phyloP scores from a whole-genome alignment of 73 alveolate species.

The Stentor roeselii region DNA sequence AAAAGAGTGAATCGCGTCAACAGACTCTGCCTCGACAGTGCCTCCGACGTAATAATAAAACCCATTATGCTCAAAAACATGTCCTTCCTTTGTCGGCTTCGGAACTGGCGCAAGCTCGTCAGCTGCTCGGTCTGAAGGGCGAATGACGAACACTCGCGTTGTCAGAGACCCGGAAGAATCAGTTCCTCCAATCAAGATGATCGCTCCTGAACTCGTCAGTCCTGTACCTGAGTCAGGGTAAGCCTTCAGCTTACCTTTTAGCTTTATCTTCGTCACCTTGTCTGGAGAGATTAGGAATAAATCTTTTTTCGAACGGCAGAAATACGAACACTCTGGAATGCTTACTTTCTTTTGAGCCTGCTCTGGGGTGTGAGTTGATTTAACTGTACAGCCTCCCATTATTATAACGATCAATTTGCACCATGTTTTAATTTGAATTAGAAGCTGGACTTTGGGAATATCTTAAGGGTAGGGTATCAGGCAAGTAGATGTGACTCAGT shows the following conservation, averaged over 20 bases:
- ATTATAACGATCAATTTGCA: neutral
- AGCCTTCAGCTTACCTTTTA: neutral
- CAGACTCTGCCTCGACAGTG: neutral
- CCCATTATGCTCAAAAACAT: no score
- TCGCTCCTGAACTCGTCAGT: neutral
- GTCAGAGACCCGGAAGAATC: neutral
- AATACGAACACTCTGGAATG: neutral
- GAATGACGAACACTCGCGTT: neutral
- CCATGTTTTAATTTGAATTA: neutral
- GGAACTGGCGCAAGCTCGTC: neutral
- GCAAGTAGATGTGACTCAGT: no score
- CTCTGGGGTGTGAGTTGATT: neutral
- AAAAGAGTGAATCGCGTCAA: neutral
- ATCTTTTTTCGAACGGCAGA: neutral
- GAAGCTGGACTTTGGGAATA: no score
- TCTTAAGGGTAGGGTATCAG: no score
- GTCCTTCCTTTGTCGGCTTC: neutral
- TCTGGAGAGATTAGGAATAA: neutral
- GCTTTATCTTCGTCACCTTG: neutral
- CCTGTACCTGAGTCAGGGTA: constrained; percentile 2
- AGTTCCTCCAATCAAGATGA: neutral
- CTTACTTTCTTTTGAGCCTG: neutral
- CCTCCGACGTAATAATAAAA: neutral
- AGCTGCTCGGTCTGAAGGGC: neutral
- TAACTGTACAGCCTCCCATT: constrained; percentile 5